Evolutionary conservation across 2,329 filamentous ascomycete genomes (phyloP).

Genomic region (Hypoxylon sp.): DNA sequence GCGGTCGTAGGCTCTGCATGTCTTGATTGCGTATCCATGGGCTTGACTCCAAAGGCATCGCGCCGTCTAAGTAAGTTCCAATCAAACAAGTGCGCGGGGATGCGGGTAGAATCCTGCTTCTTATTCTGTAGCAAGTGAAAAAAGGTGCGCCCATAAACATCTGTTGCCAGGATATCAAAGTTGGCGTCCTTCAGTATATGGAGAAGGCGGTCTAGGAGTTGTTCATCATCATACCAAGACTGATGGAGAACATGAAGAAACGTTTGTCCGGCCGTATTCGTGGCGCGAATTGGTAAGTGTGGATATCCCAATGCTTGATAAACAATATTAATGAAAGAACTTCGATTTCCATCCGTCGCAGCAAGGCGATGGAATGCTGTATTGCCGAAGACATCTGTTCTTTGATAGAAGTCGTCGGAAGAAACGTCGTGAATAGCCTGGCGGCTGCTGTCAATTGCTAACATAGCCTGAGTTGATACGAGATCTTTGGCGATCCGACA

Average conservation of each 20-base stretch:
- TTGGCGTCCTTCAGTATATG: slow-evolving; percentile 36
- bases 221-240: slow-evolving; percentile 50
- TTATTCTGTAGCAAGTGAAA: slow-evolving; percentile 54
- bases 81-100: slow-evolving; percentile 52
- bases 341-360: slow-evolving; percentile 35
- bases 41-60: slow-evolving; percentile 63
- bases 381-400: slow-evolving; percentile 66
- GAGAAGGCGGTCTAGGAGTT: slow-evolving; percentile 46
- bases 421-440: slow-evolving; percentile 46
- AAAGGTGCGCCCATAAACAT: slow-evolving; percentile 54
- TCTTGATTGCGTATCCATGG: slow-evolving; percentile 43
- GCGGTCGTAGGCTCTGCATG: slow-evolving; percentile 9
- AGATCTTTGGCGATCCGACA: slow-evolving; percentile 53
- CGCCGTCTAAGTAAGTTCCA: slow-evolving; percentile 56
- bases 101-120: slow-evolving; percentile 35
- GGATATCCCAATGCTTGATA: slow-evolving; percentile 31
- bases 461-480: slow-evolving; percentile 25
- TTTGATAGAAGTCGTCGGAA: slow-evolving; percentile 54
- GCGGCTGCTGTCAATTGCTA: slow-evolving; percentile 43
- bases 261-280: slow-evolving; percentile 52
- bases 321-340: slow-evolving; percentile 45
- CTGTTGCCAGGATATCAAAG: slow-evolving; percentile 50
- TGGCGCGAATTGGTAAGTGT: slow-evolving; percentile 51
- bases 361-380: slow-evolving; percentile 63
- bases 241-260: slow-evolving; percentile 54